Percentiles rank a stretch among this genome's conserved stretches.
Evolutionary conservation across 768 basidiomycete species (phyloP).

Genomic region (Pluteus cervinus): DNA sequence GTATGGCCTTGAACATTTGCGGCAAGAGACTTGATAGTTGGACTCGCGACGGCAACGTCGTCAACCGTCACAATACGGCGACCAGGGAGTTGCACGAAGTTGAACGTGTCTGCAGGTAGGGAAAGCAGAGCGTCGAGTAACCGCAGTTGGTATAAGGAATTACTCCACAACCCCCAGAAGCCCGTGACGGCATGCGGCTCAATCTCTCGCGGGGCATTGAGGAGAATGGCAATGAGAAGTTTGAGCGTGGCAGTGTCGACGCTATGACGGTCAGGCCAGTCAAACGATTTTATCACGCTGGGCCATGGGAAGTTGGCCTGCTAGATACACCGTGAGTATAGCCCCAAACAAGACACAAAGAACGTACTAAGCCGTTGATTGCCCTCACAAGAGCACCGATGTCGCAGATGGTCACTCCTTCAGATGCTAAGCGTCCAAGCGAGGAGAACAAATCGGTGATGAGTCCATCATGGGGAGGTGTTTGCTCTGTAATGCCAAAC

Average conservation of each 20-base stretch:
- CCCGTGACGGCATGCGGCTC: conserved; percentile 78
- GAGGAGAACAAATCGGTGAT: conserved; percentile 67
- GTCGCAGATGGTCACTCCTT: conserved; percentile 70
- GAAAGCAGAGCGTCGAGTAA: conserved; percentile 86
- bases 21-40: conserved; percentile 88
- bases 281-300: conserved; percentile 78
- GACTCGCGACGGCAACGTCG: conserved; percentile 77
- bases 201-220: conserved; percentile 71
- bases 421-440: conserved; percentile 62
- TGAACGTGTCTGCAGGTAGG: conserved; percentile 86
- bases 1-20: conserved; percentile 87
- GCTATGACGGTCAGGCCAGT: conserved; percentile 75
- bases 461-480: conserved; percentile 66
- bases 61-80: conserved; percentile 82
- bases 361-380: conserved; percentile 67
- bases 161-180: conserved; percentile 84
- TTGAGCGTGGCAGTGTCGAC: conserved; percentile 89
- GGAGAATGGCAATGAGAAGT: conserved; percentile 80
- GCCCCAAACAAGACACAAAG: conserved; percentile 3
- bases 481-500: conserved; percentile 68
- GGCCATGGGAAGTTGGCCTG: conserved; percentile 72
- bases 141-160: conserved; percentile 79
- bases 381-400: conserved; percentile 69
- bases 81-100: conserved; percentile 84
- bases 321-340: conserved; percentile 29